These are phyloP conservation scores for Centrapalus pauciflorus DNA, from an alignment of 129 eudicot species.

Conservation along the genomic window DNA sequence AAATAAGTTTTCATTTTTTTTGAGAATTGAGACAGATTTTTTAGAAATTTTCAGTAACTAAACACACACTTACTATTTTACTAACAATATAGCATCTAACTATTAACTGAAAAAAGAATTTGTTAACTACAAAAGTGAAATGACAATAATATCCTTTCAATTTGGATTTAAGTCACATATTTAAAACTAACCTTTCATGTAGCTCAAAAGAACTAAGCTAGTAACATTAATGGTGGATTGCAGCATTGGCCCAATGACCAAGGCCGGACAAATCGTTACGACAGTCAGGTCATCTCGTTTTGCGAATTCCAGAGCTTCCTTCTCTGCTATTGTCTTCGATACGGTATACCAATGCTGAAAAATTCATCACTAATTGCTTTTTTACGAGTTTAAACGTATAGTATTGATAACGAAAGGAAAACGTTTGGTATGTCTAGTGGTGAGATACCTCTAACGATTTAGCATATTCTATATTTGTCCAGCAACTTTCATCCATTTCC, in stretches of 20 bases:
- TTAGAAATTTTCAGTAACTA: too few species aligned
- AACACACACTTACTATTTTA: too few species aligned
- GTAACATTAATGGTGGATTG: slow-evolving; percentile 35
- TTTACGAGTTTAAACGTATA: neutral
- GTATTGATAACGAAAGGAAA: neutral
- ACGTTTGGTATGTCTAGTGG: neutral
- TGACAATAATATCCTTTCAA: too few species aligned
- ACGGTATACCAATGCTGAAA: slow-evolving; percentile 38
- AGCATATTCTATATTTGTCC: slow-evolving; percentile 35
- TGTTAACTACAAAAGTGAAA: too few species aligned
- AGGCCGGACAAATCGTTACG: slow-evolving; percentile 42
- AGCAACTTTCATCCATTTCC: slow-evolving; percentile 40
- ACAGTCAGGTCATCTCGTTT: slow-evolving; percentile 21
- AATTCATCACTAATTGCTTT: neutral
- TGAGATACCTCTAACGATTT: slow-evolving; percentile 16
- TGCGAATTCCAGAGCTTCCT: slow-evolving; percentile 29
- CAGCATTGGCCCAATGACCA: slow-evolving; percentile 45
- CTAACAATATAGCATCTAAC: too few species aligned
- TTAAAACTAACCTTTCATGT: slow-evolving; percentile 36
- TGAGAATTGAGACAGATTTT: too few species aligned
- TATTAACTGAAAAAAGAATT: too few species aligned
- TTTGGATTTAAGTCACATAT: too few species aligned
- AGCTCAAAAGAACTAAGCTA: slow-evolving; percentile 31
- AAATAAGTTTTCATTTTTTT: too few species aligned
- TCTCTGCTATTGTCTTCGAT: slow-evolving; percentile 40